Evolutionary conservation across 257 asterid species (phyloP).

Genomic region (Osmanthus fragrans): DNA sequence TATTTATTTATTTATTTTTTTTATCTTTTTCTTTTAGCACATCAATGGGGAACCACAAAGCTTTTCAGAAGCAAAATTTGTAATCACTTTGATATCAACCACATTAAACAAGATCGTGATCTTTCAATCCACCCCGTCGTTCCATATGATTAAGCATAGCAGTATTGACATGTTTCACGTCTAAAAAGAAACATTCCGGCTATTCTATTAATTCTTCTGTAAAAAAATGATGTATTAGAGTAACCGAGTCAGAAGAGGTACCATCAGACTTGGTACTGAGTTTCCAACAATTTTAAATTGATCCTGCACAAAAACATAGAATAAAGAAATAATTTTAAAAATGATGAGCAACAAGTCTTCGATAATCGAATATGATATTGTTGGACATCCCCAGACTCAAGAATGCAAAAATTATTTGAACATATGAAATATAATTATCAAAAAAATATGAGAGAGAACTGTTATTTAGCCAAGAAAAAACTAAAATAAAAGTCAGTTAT

Average conservation of each 20-base stretch:
- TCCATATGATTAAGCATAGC: not conserved
- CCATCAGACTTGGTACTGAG: conserved; percentile 46
- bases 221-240: not conserved
- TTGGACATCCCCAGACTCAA: not conserved
- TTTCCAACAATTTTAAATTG: conserved; percentile 48
- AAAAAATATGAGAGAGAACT: not conserved
- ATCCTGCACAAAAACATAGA: conserved; percentile 42
- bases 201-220: not conserved
- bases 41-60: not conserved
- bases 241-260: conserved; percentile 22
- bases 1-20: too few species aligned
- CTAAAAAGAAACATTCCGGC: not conserved
- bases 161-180: not conserved
- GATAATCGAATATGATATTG: not conserved
- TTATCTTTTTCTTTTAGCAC: not conserved
- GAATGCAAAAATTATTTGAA: not conserved
- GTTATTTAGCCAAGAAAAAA: conserved; percentile 1
- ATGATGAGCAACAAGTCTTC: not conserved
- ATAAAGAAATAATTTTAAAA: not conserved
- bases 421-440: not conserved
- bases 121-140: not conserved
- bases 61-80: too few species aligned
- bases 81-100: not conserved
- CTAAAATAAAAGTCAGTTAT: not conserved
- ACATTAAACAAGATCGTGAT: not conserved